These are phyloP conservation scores for Aspergillus fumigatiaffinis DNA, from an alignment of 2,329 filamentous ascomycete species.

Conservation along the genomic window DNA sequence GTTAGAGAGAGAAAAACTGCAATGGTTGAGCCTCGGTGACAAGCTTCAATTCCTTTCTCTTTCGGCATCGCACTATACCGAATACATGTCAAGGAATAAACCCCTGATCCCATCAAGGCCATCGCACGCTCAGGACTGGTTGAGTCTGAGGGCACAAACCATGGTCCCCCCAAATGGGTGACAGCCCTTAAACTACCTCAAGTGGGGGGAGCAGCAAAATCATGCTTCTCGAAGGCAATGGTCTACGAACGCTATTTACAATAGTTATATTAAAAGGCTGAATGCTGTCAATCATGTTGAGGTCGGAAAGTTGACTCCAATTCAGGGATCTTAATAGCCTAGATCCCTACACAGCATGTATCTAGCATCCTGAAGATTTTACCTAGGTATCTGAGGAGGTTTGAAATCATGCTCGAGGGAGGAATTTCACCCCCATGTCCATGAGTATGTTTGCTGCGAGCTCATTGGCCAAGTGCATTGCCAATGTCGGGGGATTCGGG, in stretches of 20 bases:
- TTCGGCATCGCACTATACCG: conserved; percentile 1
- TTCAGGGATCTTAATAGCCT: too few species aligned
- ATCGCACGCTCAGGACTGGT: conserved; percentile 6
- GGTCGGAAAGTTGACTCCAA: background rate
- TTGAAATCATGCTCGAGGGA: too few species aligned
- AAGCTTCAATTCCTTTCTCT: background rate
- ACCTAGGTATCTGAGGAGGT: too few species aligned
- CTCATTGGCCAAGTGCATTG: too few species aligned
- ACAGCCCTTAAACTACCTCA: conserved; percentile 10
- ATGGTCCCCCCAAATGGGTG: conserved; percentile 15
- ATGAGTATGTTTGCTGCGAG: background rate
- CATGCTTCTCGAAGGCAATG: background rate
- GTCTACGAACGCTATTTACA: too few species aligned
- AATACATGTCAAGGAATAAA: background rate
- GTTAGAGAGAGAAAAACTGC: too few species aligned
- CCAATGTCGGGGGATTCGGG: background rate
- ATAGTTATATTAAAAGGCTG: background rate
- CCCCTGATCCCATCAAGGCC: conserved; percentile 8
- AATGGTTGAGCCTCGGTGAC: background rate
- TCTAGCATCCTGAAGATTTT: too few species aligned
- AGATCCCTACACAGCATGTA: too few species aligned
- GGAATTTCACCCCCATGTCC: background rate
- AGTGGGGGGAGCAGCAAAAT: background rate
- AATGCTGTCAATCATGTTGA: conserved; percentile 3
- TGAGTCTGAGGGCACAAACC: conserved; percentile 6